Conservation (phyloP, 176 grass and related monocot genomes). For the Elaeis guineensis region DNA sequence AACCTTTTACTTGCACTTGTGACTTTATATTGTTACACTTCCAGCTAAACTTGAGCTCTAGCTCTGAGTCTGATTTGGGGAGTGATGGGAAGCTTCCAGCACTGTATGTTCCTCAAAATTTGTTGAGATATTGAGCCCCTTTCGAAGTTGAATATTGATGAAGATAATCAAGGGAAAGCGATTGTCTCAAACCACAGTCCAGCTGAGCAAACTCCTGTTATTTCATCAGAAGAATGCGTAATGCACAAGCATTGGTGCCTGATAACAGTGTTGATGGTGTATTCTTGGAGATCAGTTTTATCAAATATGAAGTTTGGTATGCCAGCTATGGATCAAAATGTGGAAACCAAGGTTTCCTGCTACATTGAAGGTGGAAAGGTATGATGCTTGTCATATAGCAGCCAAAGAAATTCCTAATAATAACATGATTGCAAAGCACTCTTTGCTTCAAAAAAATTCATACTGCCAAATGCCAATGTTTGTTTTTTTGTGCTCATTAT, state of each 20-base stretch:
- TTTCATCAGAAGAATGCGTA: constrained; percentile 25
- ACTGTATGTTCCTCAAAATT: constrained; percentile 19
- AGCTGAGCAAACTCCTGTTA: constrained; percentile 7
- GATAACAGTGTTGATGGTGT: constrained; percentile 26
- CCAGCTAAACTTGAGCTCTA: constrained; percentile 42
- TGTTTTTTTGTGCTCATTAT: too few species aligned
- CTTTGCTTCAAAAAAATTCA: too few species aligned
- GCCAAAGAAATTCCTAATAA: background rate
- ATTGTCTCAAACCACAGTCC: constrained; percentile 26
- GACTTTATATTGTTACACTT: constrained; percentile 19
- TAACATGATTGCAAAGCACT: background rate
- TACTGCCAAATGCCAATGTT: too few species aligned
- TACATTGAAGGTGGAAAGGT: constrained; percentile 90
- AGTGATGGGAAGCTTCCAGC: constrained; percentile 28
- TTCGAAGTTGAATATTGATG: constrained; percentile 56
- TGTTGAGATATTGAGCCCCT: constrained; percentile 29
- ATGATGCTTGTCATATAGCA: constrained; percentile 9
- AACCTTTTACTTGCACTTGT: background rate
- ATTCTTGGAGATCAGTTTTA: constrained; percentile 59
- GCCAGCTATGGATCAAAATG: constrained; percentile 96
- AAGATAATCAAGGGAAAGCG: constrained; percentile 21
- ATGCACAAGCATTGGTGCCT: constrained; percentile 20
- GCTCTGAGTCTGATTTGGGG: constrained; percentile 62
- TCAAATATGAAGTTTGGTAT: constrained; percentile 88
- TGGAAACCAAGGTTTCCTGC: constrained; percentile 79